Conservation (phyloP, 1,284 basidiomycete species). For the Ceratobasidium sp. region DNA sequence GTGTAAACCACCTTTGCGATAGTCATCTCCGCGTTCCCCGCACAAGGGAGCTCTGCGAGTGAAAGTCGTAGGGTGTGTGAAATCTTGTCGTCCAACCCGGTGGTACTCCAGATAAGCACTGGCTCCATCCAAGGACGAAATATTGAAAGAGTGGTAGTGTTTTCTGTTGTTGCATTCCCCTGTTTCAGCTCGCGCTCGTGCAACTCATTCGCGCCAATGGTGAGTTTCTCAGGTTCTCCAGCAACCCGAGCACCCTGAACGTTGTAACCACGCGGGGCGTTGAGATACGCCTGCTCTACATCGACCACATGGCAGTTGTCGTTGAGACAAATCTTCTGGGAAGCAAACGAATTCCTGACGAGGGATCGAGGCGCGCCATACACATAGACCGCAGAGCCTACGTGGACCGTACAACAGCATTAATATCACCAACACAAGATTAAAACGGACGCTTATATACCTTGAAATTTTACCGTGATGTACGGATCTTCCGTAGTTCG, state of each 20-base stretch:
- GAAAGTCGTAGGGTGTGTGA: neutral
- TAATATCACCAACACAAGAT: neutral
- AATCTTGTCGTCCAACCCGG: conserved; percentile 16
- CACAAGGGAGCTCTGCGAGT: conserved; percentile 2
- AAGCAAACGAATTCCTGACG: neutral
- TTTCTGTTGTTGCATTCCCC: neutral
- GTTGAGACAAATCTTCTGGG: conserved; percentile 26
- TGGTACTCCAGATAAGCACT: conserved; percentile 30
- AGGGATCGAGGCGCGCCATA: conserved; percentile 20
- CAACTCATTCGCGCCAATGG: too few relatives aligned
- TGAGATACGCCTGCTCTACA: conserved; percentile 23
- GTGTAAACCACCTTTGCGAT: conserved; percentile 33
- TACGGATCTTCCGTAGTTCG: conserved; percentile 2
- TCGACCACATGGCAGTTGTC: conserved; percentile 16
- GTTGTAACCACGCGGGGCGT: conserved; percentile 10
- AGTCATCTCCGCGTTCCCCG: conserved; percentile 7
- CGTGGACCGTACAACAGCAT: neutral
- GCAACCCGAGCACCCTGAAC: too few relatives aligned
- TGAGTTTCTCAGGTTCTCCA: too few relatives aligned
- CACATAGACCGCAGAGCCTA: conserved; percentile 19
- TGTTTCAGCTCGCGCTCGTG: too few relatives aligned
- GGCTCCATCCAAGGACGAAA: neutral
- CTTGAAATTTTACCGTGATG: conserved; percentile 10
- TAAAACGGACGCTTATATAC: too few relatives aligned
- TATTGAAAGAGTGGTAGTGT: neutral